phyloP scores from a whole-genome alignment of 2,329 filamentous ascomycete species.

The Colletotrichum tamarilloi region DNA sequence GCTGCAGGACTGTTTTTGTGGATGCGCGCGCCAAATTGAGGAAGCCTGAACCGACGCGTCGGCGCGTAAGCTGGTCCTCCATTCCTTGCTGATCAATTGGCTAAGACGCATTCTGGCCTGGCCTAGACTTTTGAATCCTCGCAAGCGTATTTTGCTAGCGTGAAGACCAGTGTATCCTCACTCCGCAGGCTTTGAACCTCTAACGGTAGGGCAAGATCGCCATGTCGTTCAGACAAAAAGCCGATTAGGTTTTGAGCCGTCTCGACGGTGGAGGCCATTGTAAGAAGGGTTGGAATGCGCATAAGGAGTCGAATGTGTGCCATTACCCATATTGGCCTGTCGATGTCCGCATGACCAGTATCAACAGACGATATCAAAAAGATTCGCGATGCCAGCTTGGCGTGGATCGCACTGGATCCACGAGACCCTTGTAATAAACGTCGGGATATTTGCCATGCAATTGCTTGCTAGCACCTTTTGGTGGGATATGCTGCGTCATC shows the following conservation, averaged over 20 bases:
- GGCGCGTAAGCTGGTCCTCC: constrained; percentile 27
- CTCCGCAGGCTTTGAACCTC: neutral
- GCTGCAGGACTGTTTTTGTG: neutral
- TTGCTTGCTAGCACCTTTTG: constrained; percentile 6
- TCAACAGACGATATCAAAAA: constrained; percentile 1
- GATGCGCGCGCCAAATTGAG: constrained; percentile 26
- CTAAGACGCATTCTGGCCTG: constrained; percentile 20
- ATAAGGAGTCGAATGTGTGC: neutral
- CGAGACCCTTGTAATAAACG: constrained; percentile 29
- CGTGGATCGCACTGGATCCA: constrained; percentile 19
- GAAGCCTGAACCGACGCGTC: constrained; percentile 5
- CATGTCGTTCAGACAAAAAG: neutral
- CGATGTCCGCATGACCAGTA: constrained; percentile 18
- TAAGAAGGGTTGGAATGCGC: neutral
- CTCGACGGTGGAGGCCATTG: neutral
- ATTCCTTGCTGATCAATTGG: constrained; percentile 17
- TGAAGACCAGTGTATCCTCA: neutral
- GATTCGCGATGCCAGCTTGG: constrained; percentile 29
- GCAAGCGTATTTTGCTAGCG: neutral
- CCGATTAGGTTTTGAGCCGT: constrained; percentile 16
- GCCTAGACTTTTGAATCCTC: constrained; percentile 17
- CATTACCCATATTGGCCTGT: neutral
- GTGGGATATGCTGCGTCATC: neutral
- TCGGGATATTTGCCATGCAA: constrained; percentile 30
- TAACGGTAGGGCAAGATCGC: constrained; percentile 17